phyloP scores from a whole-genome alignment of 2,329 filamentous ascomycete genomes.

The Penicillium sp. region DNA sequence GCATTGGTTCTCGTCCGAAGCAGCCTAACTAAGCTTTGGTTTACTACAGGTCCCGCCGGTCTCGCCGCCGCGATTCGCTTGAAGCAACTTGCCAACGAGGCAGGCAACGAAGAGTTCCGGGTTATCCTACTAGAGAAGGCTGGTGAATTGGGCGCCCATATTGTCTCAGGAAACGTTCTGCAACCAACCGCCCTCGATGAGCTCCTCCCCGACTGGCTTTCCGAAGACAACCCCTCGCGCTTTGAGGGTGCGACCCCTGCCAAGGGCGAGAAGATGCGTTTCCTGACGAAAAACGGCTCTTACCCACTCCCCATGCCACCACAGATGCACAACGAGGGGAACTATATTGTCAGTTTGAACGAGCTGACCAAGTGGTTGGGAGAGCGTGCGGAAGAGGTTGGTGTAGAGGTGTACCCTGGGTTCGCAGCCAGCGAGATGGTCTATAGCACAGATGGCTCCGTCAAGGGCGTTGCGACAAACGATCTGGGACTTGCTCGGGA shows the following conservation, averaged over 20 bases:
- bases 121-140: conserved; percentile 94
- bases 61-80: conserved; percentile 89
- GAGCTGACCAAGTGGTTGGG: conserved; percentile 95
- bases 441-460: conserved; percentile 81
- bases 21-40: conserved; percentile 7
- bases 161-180: conserved; percentile 92
- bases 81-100: conserved; percentile 92
- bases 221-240: conserved; percentile 79
- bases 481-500: conserved; percentile 81
- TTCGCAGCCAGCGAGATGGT: conserved; percentile 93
- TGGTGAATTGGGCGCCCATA: conserved; percentile 90
- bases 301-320: conserved; percentile 85
- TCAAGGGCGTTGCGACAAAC: conserved; percentile 93
- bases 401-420: conserved; percentile 93
- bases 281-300: conserved; percentile 76
- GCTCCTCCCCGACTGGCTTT: conserved; percentile 89
- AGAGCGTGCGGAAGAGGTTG: conserved; percentile 92
- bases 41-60: conserved; percentile 71
- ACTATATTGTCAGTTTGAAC: conserved; percentile 95
- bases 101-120: conserved; percentile 92
- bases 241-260: conserved; percentile 88
- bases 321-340: conserved; percentile 97
- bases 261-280: conserved; percentile 83
- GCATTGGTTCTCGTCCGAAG: background rate
- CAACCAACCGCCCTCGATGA: conserved; percentile 86